Base-by-base conservation (phyloP, 164 flowering plant species). In the Vitis cinerea region DNA sequence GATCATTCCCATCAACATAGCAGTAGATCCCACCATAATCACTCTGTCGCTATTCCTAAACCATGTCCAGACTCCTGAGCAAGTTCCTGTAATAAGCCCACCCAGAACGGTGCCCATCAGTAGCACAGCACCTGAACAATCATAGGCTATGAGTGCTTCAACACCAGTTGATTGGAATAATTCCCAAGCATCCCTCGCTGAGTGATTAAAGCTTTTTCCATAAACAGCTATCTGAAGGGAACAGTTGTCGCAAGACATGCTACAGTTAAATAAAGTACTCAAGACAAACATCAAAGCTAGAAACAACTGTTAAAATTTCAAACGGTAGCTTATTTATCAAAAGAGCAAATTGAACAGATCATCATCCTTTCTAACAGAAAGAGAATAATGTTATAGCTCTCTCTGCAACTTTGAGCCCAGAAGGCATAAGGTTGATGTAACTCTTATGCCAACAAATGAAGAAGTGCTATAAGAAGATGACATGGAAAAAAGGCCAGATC, bases 111-210 rank as follows among this genome's bases (percentile, higher is more conserved):
- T 90, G n/a, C 94, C 89, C 99, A 96, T 96, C 68, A 96, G 77
- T 14, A 96, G 79, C 75, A 96, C 97, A 30, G 99, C 97, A 63
- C 99, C 99, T n/a, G 97, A 96, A 79, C 99, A 95, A 80, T 95
- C 99, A 74, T 96, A 96, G 23, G 97, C 99, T 69, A 96, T 70
- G n/a, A 96, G 94, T 30, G 98, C 93, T 79, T 96, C 99, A 14
- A 96, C 96, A n/a, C 99, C 99, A 62, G 99, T 96, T 70, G 99
- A 93, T 80, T 96, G 99, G 67, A 96, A 93, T 73, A 96, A 77
- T 74, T 96, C 99, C 99, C 99, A 96, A 19, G 99, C 99, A 82
- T 96, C 99, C 74, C 97, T 91, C 47, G 99, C 99, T 52, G 99
- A 96, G 64, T 80, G 88, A 80, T 96, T 96, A 73, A 96, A 96